A percentile compares a stretch with the other conserved stretches of the same genome.
Evolutionary conservation across 768 basidiomycete genomes (phyloP).

Genomic region (Collybia mongolica): DNA sequence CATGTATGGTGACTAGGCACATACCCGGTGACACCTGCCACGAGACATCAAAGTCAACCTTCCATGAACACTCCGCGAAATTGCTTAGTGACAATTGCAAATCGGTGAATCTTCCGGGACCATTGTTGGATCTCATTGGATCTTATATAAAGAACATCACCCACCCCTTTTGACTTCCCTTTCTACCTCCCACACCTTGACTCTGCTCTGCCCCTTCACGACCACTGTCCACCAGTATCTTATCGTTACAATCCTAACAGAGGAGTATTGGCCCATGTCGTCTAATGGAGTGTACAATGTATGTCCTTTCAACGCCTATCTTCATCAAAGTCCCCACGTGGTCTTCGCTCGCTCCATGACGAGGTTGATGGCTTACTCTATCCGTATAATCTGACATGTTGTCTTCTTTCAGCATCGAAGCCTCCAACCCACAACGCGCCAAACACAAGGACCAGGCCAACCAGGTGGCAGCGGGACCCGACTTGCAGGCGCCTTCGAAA

Average conservation of each 20-base stretch:
- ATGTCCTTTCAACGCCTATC: background rate
- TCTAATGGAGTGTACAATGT: conserved; percentile 5
- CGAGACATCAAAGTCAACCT: background rate
- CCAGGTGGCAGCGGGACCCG: conserved; percentile 32
- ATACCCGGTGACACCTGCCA: conserved; percentile 7
- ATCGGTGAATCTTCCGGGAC: conserved; percentile 14
- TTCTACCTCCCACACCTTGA: conserved; percentile 4
- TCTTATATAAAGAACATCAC: conserved; percentile 10
- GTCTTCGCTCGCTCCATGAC: background rate
- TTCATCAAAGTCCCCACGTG: background rate
- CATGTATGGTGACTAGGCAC: conserved; percentile 8
- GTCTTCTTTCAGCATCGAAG: conserved; percentile 5
- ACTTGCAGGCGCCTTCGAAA: conserved; percentile 71
- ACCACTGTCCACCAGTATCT: conserved; percentile 3
- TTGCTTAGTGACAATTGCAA: conserved; percentile 9
- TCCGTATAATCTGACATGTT: background rate
- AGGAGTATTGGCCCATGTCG: background rate
- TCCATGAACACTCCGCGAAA: conserved; percentile 10
- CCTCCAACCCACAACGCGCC: conserved; percentile 7
- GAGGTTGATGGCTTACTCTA: background rate
- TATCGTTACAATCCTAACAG: too few relatives aligned
- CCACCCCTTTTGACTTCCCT: conserved; percentile 2
- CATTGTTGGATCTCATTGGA: conserved; percentile 1
- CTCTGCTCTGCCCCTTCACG: background rate
- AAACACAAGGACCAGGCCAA: conserved; percentile 36